Evolutionary conservation across 148 eudicot species (phyloP), one percentile per base, ranked within the genome.

Genomic region (Salicornia ramosissima): DNA sequence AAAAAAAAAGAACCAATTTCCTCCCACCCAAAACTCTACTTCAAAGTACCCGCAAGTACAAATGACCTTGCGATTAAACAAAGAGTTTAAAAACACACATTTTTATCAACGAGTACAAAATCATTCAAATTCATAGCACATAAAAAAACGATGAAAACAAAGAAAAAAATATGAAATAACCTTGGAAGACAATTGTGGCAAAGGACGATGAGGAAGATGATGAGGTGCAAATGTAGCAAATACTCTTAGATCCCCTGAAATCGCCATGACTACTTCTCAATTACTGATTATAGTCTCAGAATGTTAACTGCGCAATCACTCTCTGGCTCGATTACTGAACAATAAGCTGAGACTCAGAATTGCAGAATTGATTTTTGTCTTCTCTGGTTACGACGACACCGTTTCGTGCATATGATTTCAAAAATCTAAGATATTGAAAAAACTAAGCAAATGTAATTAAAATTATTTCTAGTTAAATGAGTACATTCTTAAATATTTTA

Each of bases 181-280:
- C 97, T 91, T 89, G 12, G 85, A 80, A 61, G 85, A 71, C 1
- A 10, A 71, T 24, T 21, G 75, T 2, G 76, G 70, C 56, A 75
- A 62, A 74, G 42, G 66, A 22, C 88, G 84, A 70, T 80, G 74
- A 63, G 67, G 67, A 19, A 86, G 84, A 43, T 73, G 85, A 53
- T 76, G 83, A 52, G 87, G 82, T 24, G 80, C 64, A 19, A 89
- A 36, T 67, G 97, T 77, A 10, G 96, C 88, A 65, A 83, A 81
- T 19, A 92, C 85, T 67, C 94, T 80, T 36, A 86, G 71, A 84
- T 92, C 90, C 50, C 96, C 92, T 5, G 90, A 71, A 52, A 88
- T 80, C 70, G 94, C 90, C 98, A 92, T 92, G 75, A 56, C 39
- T 64, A 43, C 39, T 34, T 33, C 42, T 6, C 21, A 45, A 22